These are phyloP conservation scores for Sarocladium kiliense DNA, from an alignment of 2,329 filamentous ascomycete genomes.

Conservation along the genomic window DNA sequence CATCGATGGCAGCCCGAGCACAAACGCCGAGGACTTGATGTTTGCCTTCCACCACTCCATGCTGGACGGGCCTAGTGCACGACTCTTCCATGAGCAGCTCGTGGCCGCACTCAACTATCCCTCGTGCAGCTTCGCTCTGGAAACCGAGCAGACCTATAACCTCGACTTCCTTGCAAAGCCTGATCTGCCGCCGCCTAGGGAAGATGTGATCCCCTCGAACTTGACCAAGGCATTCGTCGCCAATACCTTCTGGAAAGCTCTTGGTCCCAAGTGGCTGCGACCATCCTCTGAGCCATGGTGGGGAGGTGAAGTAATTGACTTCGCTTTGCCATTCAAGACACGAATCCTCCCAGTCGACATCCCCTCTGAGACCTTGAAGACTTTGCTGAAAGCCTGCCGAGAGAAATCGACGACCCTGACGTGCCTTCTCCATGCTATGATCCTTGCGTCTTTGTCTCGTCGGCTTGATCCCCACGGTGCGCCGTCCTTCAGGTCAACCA, in stretches of 20 bases:
- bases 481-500: conserved; percentile 29
- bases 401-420: conserved; percentile 40
- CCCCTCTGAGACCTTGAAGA: conserved; percentile 18
- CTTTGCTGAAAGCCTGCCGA: conserved; percentile 34
- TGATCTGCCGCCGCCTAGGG: conserved; percentile 32
- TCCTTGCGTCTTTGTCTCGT: conserved; percentile 33
- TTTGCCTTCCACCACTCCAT: conserved; percentile 50
- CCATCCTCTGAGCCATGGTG: conserved; percentile 24
- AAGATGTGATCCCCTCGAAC: conserved; percentile 34
- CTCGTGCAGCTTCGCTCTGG: not conserved
- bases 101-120: conserved; percentile 30
- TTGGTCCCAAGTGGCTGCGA: not conserved
- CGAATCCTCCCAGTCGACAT: conserved; percentile 32
- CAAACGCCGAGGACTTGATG: conserved; percentile 31
- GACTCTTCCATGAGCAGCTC: conserved; percentile 43
- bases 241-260: conserved; percentile 30
- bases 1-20: conserved; percentile 9
- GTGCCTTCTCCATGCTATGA: conserved; percentile 40
- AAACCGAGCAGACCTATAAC: conserved; percentile 15
- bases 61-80: conserved; percentile 44
- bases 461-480: conserved; percentile 24
- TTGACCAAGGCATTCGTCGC: conserved; percentile 36
- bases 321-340: conserved; percentile 29
- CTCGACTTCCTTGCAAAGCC: conserved; percentile 26
- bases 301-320: conserved; percentile 30